Conservation (phyloP, 306 rosid species). For the Malus asiatica region DNA sequence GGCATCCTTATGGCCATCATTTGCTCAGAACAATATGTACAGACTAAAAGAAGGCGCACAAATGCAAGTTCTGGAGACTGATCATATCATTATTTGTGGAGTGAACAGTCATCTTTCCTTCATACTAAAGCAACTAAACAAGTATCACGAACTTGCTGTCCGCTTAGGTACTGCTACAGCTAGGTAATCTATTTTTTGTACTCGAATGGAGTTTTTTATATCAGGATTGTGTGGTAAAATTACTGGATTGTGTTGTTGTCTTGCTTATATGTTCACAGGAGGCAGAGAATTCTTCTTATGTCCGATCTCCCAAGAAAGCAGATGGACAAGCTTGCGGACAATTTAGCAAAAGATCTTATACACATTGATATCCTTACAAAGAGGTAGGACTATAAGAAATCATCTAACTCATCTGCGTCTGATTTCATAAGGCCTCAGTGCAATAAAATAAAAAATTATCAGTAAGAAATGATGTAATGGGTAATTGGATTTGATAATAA, state of each 20-base stretch:
- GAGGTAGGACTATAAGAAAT: conserved; percentile 54
- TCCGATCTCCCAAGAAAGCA: conserved; percentile 94
- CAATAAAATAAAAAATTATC: not conserved
- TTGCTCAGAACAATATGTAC: conserved; percentile 79
- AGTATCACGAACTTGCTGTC: conserved; percentile 75
- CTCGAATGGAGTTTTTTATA: conserved; percentile 17
- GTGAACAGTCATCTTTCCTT: conserved; percentile 74
- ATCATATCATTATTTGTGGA: conserved; percentile 95
- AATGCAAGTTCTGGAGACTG: conserved; percentile 84
- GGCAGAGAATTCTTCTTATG: conserved; percentile 92
- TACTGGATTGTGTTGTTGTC: conserved; percentile 24
- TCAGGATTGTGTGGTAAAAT: conserved; percentile 23
- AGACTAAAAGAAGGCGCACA: conserved; percentile 91
- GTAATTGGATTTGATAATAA: not conserved
- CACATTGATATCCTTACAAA: conserved; percentile 84
- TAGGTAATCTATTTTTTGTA: conserved; percentile 52
- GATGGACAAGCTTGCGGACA: conserved; percentile 79
- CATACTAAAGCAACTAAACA: conserved; percentile 83
- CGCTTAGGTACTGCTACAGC: conserved; percentile 94
- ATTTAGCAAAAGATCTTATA: conserved; percentile 58
- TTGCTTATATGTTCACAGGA: conserved; percentile 43
- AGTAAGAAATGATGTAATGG: not conserved
- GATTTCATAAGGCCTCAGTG: not conserved
- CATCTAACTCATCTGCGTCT: not conserved
- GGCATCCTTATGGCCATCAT: conserved; percentile 25